phyloP scores from a whole-genome alignment of 768 basidiomycete genomes.

The Boletus tomentosulus region DNA sequence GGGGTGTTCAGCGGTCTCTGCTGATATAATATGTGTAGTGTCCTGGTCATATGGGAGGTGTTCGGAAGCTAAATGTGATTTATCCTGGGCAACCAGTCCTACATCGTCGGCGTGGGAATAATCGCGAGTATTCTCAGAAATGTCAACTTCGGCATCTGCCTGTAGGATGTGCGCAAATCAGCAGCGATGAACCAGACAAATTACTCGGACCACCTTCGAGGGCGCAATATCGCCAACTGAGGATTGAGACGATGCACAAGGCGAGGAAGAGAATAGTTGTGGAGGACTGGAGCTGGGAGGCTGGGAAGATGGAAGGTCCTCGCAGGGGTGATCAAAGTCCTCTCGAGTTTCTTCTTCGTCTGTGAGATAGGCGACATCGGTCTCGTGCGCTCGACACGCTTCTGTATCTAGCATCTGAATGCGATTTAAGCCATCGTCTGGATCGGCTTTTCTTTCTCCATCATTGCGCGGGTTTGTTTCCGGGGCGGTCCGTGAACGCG shows the following conservation, averaged over 20 bases:
- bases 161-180: slow-evolving; percentile 1
- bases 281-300: slow-evolving; percentile 48
- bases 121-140: neutral
- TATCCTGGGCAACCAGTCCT: neutral
- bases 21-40: neutral
- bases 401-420: neutral
- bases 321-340: slow-evolving; percentile 2
- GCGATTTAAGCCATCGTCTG: neutral
- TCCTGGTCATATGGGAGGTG: neutral
- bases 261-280: slow-evolving; percentile 41
- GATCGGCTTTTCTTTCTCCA: neutral
- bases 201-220: slow-evolving; percentile 15
- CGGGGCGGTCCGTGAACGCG: neutral
- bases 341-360: slow-evolving; percentile 6
- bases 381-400: neutral
- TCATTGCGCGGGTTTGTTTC: neutral
- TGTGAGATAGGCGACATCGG: neutral
- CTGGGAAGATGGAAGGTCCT: slow-evolving; percentile 17
- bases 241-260: slow-evolving; percentile 33
- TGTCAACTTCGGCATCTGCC: slow-evolving; percentile 1
- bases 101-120: neutral
- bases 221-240: slow-evolving; percentile 11
- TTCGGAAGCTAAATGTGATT: neutral
- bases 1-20: neutral
- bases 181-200: neutral